These are phyloP conservation scores for Penicillium cataractarum DNA, from an alignment of 495 filamentous ascomycete species.

Conservation along the genomic window DNA sequence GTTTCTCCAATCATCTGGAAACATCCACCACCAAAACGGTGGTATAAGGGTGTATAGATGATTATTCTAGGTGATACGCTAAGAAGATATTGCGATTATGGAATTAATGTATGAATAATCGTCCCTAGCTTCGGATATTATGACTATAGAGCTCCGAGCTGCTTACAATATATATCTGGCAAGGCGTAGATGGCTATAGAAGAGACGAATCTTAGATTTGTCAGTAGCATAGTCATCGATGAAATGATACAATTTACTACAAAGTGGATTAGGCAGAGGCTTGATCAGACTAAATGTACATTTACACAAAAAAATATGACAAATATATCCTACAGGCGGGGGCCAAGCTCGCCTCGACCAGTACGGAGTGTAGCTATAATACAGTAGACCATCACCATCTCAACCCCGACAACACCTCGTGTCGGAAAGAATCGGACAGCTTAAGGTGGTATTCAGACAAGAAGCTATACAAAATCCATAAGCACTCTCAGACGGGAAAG, in stretches of 20 bases:
- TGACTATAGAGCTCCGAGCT: not conserved
- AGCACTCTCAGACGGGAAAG: slow-evolving; percentile 6
- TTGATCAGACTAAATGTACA: not conserved
- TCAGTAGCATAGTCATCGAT: not conserved
- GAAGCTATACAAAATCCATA: not conserved
- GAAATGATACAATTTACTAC: not conserved
- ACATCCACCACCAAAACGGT: not conserved
- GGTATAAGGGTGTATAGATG: not conserved
- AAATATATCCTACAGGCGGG: not conserved
- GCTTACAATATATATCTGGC: not conserved
- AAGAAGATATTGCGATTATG: not conserved
- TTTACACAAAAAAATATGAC: not conserved
- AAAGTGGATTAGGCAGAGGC: not conserved
- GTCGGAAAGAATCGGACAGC: not conserved
- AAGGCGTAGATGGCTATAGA: not conserved
- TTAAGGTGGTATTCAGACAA: not conserved
- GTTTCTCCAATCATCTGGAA: slow-evolving; percentile 4
- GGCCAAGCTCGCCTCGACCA: not conserved
- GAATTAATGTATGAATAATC: not conserved
- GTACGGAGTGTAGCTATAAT: not conserved
- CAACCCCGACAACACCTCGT: not conserved
- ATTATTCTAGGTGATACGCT: not conserved
- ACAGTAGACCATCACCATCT: not conserved
- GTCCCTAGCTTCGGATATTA: not conserved
- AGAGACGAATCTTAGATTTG: not conserved